Conservation (phyloP, 805 yeast species). For the Candida morakotiae region DNA sequence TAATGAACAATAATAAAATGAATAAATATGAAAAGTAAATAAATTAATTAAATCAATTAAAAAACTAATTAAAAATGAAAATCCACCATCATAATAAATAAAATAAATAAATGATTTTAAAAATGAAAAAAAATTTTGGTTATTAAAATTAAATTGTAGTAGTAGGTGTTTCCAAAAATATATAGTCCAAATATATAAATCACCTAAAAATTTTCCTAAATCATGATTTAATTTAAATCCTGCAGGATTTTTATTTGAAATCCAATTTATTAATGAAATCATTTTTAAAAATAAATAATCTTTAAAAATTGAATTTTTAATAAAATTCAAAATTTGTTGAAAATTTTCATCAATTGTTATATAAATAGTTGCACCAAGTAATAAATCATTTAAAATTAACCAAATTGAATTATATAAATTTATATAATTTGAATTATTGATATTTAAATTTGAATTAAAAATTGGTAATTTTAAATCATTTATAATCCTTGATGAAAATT, state of each 20-base stretch:
- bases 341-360: constrained; percentile 37
- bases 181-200: constrained; percentile 80
- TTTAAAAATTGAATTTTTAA: constrained; percentile 30
- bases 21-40: constrained; percentile 64
- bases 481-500: constrained; percentile 33
- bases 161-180: constrained; percentile 50
- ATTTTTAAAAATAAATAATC: constrained; percentile 43
- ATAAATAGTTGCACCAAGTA: constrained; percentile 64
- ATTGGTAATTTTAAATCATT: constrained; percentile 39
- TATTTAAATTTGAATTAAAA: constrained; percentile 32
- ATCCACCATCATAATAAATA: constrained; percentile 47
- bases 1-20: constrained; percentile 77
- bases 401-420: constrained; percentile 82
- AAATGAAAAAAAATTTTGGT: not conserved
- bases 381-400: constrained; percentile 78
- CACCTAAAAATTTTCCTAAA: constrained; percentile 81
- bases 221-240: constrained; percentile 91
- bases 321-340: constrained; percentile 14
- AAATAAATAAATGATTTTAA: constrained; percentile 9
- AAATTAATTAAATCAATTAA: constrained; percentile 61
- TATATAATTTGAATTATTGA: constrained; percentile 55
- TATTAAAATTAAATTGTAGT: not conserved
- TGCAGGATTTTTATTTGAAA: constrained; percentile 79
- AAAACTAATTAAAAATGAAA: constrained; percentile 65
- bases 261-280: constrained; percentile 55